Base-by-base conservation (phyloP, 2,329 filamentous ascomycete species). In the Epichloe typhina region DNA sequence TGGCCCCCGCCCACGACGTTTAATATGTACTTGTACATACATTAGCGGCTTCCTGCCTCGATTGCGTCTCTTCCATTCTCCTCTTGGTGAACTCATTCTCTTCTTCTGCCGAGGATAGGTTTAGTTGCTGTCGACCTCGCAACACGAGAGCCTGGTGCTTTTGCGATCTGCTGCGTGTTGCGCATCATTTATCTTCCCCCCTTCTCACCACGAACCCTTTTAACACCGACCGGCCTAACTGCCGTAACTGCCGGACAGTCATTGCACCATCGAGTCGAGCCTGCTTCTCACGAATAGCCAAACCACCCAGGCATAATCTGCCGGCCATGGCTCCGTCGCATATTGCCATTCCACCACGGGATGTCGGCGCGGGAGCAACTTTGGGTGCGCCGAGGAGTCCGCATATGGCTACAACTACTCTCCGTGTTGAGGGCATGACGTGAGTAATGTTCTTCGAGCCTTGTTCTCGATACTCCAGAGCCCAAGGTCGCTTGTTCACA, bases 371-470 rank as follows among this genome's bases (percentile, higher is more conserved):
- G 19, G 49, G 52, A 45, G 51, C 53, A 46, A 52, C 53, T 50
- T 52, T 61, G 44, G 50, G 52, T 44, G 54, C 57, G 15, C 55
- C 62, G 12, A 60, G 49, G 35, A 74, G 76, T 37, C 71, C 76
- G 53, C 81, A 84, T 64, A 85, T 94, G 81, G 88, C 88, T 39
- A 95, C 87, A 12, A 97, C 93, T 35, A 96, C 90, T 19, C 71
- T 98, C 54, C 87, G 84, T 62, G 85, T 98, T 40, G 88, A 86
- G 58, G 93, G 93, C 59, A 98, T 85, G 82, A 85, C 82, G 77
- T 81, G 71, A 75, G 75, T 76, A 40, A 13, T 26, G 23, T 6
- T 46, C 8, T 23, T 35, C 47, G 17, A 9, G n/a, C 12, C 26
- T n/a, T 51, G 39, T 9, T 23, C 3, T 17, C 47, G 43, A 44